Conservation (phyloP, 768 basidiomycete genomes). For the Rhodotorula sphaerocarpa region DNA sequence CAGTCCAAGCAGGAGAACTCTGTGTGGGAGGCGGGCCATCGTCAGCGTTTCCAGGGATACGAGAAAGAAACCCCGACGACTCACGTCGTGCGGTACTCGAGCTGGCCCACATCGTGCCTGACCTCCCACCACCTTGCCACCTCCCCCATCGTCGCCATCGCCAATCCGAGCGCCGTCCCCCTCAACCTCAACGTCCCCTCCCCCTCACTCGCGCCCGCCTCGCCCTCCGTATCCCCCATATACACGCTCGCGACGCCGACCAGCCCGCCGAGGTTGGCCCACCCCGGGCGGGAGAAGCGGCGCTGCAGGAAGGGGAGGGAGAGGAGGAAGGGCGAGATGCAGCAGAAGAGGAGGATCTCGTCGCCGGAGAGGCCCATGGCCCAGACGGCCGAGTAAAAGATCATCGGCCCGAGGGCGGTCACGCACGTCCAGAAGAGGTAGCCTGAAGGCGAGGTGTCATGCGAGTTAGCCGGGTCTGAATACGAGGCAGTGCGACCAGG, state of each 20-base stretch:
- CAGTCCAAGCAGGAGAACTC: slow-evolving; percentile 62
- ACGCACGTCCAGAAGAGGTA: slow-evolving; percentile 28
- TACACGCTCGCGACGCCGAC: slow-evolving; percentile 53
- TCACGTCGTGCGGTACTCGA: slow-evolving; percentile 35
- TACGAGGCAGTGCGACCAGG: neutral
- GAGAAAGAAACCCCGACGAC: neutral
- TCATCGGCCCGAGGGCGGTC: slow-evolving; percentile 21
- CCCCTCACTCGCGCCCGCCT: too few relatives aligned
- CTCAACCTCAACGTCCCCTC: slow-evolving; percentile 40
- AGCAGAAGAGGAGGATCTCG: slow-evolving; percentile 64
- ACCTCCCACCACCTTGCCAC: slow-evolving; percentile 54
- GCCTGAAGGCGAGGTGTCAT: neutral
- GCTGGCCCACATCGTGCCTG: slow-evolving; percentile 39
- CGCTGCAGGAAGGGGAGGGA: slow-evolving; percentile 48
- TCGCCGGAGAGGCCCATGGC: slow-evolving; percentile 74
- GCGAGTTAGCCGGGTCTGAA: neutral
- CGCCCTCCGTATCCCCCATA: slow-evolving; percentile 49
- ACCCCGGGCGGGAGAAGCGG: slow-evolving; percentile 51
- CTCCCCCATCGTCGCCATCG: slow-evolving; percentile 51
- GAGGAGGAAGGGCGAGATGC: slow-evolving; percentile 62
- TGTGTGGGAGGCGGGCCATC: neutral
- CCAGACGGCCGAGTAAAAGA: slow-evolving; percentile 54
- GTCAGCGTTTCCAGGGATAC: neutral
- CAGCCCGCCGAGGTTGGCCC: slow-evolving; percentile 48
- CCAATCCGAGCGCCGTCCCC: slow-evolving; percentile 54